phyloP scores from a whole-genome alignment of 2,329 filamentous ascomycete genomes.

The Hymenoscyphus repandus region DNA sequence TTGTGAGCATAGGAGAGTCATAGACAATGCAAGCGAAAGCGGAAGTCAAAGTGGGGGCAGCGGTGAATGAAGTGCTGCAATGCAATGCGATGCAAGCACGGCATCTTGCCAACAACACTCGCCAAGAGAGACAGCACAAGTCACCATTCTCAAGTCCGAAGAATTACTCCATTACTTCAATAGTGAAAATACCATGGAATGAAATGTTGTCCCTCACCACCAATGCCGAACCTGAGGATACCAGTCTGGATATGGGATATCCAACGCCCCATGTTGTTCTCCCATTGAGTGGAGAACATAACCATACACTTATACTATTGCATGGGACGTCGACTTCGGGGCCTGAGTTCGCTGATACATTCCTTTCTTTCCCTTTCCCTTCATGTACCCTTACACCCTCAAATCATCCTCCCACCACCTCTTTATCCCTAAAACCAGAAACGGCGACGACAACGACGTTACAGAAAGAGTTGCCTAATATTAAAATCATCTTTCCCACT shows the following conservation, averaged over 20 bases:
- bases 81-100: too few relatives aligned
- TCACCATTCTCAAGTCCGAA: not conserved
- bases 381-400: conserved; percentile 28
- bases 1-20: too few relatives aligned
- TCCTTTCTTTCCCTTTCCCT: conserved; percentile 27
- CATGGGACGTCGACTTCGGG: conserved; percentile 37
- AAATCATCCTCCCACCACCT: conserved; percentile 23
- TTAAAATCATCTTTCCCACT: conserved; percentile 22
- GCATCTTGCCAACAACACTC: too few relatives aligned
- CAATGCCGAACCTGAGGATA: not conserved
- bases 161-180: too few relatives aligned
- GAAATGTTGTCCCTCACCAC: too few relatives aligned
- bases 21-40: too few relatives aligned
- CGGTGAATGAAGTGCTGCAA: too few relatives aligned
- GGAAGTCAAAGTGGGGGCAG: too few relatives aligned
- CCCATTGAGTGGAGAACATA: conserved; percentile 23
- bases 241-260: not conserved
- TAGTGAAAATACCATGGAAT: too few relatives aligned
- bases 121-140: not conserved
- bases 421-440: too few relatives aligned
- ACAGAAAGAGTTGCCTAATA: conserved; percentile 6
- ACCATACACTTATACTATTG: conserved; percentile 34
- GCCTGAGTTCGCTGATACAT: conserved; percentile 31
- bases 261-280: conserved; percentile 18
- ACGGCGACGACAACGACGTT: conserved; percentile 24